These are phyloP conservation scores for Magnaporthales sp. DNA, from an alignment of 2,329 filamentous ascomycete genomes.

Conservation along the genomic window DNA sequence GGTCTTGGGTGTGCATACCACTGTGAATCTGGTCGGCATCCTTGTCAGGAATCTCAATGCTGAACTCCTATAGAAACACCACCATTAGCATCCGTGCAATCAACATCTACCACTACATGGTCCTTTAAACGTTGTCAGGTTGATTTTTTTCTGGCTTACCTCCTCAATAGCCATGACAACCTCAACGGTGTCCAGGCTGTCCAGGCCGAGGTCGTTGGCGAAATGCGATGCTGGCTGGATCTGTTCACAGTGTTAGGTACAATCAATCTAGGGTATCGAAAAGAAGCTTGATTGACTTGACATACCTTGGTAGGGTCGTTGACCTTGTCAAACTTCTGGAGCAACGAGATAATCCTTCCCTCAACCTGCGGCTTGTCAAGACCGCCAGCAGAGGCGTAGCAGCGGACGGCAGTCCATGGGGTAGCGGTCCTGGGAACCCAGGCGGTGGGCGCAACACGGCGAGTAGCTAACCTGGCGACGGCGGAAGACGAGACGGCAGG, in stretches of 20 bases:
- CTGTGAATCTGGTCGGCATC: constrained; percentile 92
- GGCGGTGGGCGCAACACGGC: constrained; percentile 32
- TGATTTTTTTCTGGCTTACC: constrained; percentile 36
- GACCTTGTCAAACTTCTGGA: constrained; percentile 97
- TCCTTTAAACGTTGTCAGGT: background rate
- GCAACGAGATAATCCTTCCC: constrained; percentile 82
- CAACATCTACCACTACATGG: constrained; percentile 8
- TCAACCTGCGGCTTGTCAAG: constrained; percentile 64
- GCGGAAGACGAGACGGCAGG: constrained; percentile 51
- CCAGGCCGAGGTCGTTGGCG: constrained; percentile 14
- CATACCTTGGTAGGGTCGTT: constrained; percentile 56
- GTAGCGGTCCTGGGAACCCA: constrained; percentile 43
- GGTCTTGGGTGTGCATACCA: constrained; percentile 47
- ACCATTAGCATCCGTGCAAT: background rate
- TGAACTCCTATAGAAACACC: constrained; percentile 39
- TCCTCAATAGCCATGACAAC: constrained; percentile 99
- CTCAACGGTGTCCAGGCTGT: constrained; percentile 62
- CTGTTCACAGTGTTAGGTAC: constrained; percentile 32
- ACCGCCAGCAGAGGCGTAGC: constrained; percentile 76
- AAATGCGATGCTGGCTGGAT: constrained; percentile 77
- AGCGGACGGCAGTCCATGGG: constrained; percentile 62
- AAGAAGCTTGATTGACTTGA: constrained; percentile 11
- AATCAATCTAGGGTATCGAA: background rate
- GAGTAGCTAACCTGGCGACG: constrained; percentile 49
- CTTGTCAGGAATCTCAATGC: constrained; percentile 98